Conservation (phyloP, 257 asterid species). For the Thymus quinquecostatus region DNA sequence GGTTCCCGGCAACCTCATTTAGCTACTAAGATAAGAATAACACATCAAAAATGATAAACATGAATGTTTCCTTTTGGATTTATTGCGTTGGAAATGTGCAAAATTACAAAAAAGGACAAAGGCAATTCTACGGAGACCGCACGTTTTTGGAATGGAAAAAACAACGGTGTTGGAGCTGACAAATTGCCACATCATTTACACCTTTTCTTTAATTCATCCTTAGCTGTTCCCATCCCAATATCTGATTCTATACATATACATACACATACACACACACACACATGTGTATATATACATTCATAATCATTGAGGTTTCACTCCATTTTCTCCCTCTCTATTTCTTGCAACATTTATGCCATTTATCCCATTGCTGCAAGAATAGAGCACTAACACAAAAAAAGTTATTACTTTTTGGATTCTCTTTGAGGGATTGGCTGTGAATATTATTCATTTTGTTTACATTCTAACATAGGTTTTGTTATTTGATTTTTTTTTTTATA, state of each 20-base stretch:
- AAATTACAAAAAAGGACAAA: background rate
- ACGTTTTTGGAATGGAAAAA: constrained; percentile 37
- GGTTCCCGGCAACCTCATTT: background rate
- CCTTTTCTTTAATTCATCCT: constrained; percentile 18
- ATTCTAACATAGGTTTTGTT: background rate
- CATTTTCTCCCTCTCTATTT: constrained; percentile 26
- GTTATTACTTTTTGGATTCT: constrained; percentile 24
- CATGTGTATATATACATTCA: background rate
- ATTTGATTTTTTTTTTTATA: background rate
- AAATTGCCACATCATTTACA: constrained; percentile 42
- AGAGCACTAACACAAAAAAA: constrained; percentile 2
- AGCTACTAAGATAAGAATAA: constrained; percentile 7
- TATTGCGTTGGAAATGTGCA: background rate
- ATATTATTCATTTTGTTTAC: constrained; percentile 2
- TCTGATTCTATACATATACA: constrained; percentile 11
- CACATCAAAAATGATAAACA: background rate
- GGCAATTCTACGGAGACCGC: constrained; percentile 33
- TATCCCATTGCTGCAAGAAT: constrained; percentile 41
- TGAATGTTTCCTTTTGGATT: background rate
- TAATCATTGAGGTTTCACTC: background rate
- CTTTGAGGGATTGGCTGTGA: constrained; percentile 27
- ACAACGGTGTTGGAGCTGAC: constrained; percentile 41
- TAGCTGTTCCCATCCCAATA: constrained; percentile 29
- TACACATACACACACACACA: background rate
- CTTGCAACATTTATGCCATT: constrained; percentile 32